phyloP scores from a whole-genome alignment of 768 basidiomycete genomes.

The Amanita molliuscula region DNA sequence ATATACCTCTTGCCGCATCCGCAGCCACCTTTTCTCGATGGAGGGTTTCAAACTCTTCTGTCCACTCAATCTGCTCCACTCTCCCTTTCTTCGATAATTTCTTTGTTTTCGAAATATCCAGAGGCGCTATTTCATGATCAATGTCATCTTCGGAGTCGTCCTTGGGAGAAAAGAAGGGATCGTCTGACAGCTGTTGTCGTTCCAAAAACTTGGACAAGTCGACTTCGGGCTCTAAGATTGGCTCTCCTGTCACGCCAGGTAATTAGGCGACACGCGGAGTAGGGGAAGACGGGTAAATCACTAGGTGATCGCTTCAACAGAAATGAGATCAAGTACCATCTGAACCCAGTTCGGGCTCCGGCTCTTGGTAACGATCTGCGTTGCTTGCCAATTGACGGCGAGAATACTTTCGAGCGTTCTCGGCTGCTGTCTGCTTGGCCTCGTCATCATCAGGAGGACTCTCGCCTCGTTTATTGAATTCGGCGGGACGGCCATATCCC shows the following conservation, averaged over 20 bases:
- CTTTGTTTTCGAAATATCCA: constrained; percentile 22
- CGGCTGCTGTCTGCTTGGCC: constrained; percentile 39
- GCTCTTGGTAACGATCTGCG: constrained; percentile 64
- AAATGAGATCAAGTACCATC: constrained; percentile 38
- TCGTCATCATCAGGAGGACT: constrained; percentile 27
- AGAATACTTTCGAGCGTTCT: constrained; percentile 39
- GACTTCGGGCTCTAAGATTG: constrained; percentile 58
- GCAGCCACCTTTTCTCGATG: constrained; percentile 61
- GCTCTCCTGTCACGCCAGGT: constrained; percentile 41
- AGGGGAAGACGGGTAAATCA: neutral
- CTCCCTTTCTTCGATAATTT: constrained; percentile 44
- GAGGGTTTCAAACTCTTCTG: constrained; percentile 52
- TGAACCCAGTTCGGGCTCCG: constrained; percentile 56
- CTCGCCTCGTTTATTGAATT: constrained; percentile 55
- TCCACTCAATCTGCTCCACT: constrained; percentile 57
- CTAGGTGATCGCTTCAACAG: neutral
- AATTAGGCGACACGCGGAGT: neutral
- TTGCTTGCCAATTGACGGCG: constrained; percentile 57
- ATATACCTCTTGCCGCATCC: constrained; percentile 64
- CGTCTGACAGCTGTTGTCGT: constrained; percentile 42
- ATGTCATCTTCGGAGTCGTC: constrained; percentile 46
- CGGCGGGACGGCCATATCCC: constrained; percentile 52
- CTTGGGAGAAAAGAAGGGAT: constrained; percentile 17
- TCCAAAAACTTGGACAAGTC: constrained; percentile 62
- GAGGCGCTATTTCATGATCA: constrained; percentile 46